Base-by-base conservation (phyloP, 345 rosid species). In the Chamaenerion angustifolium region DNA sequence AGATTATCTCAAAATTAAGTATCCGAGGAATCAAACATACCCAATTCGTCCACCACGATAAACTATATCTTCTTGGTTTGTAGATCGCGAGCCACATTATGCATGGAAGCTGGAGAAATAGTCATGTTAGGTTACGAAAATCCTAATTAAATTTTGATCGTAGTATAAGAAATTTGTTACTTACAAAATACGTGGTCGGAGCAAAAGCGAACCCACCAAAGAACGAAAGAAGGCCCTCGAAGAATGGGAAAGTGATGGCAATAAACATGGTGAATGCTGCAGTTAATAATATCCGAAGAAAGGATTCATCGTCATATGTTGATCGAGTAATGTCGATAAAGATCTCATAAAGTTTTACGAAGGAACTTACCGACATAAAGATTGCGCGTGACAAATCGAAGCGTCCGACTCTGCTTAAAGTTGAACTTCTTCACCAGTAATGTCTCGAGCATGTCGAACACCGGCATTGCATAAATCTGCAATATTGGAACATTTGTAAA, bases 171-270 rank as follows among this genome's bases (percentile, higher is more conserved):
- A 48, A 31, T 45, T 27, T 16, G 43, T 48, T 18, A 42, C 88
- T 78, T 72, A 83, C 94, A 43, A 67, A 81, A 58, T 81, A 84
- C 49, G 94, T 72, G 12, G 94, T 84, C 15, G 89, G 89, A n/a
- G 89, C 94, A 64, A 84, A 83, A 47, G 85, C 85, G 51, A 83
- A 83, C 63, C 94, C 88, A 45, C 94, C 94, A 10, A 83, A 80
- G 55, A 81, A 84, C 17, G 66, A 60, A n/a, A 81, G 74, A 48
- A 84, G 74, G n/a, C 78, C 85, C 7, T 75, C 74, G 41, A 84
- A 81, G 77, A 84, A 84, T 5, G 89, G 94, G 76, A 84, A 76
- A 16, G 82, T 78, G 31, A 84, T 68, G 58, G 25, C 94, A 13
- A 78, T 8, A 17, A 84, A 84, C 89, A 84, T 76, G 7, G 94